Base-by-base conservation (phyloP, 768 basidiomycete genomes). In the Boletus rubescentipes region DNA sequence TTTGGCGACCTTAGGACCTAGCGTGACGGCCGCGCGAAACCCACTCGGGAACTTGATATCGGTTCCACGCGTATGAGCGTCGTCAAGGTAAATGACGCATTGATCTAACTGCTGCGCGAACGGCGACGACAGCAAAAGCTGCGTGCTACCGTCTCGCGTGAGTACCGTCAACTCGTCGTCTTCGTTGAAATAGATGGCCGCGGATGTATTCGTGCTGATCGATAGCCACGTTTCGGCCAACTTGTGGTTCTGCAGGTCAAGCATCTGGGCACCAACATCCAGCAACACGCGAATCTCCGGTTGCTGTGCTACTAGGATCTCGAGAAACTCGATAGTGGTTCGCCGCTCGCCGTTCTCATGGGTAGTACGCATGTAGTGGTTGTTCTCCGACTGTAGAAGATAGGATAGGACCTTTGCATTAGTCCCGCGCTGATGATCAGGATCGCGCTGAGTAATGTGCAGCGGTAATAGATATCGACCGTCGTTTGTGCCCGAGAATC, bases 401-500 rank as follows among this genome's bases (percentile, higher is more conserved):
- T 66, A 54, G 0, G 56, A 31, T 8, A 67, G 3, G 26, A 26
- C 26, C 26, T 26, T 26, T 26, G 26, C 26, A 26, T 26, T 26
- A 6, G 26, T 26, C 26, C 26, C 26, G 26, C 26, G 26, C 26
- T 26, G 26, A 26, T 26, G 26, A 26, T 26, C 26, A 4, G 26
- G 26, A 6, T 79, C 76, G 14, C 26, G 44, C 14, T 65, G 64
- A 4, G 35, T 40, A 18, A 62, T 67, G 20, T 53, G 56, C 0
- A 52, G 20, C 2, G 65, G 65, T 15, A 66, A 37, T 5, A 66
- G 36, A 46, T 61, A 64, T n/a, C 66, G 69, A 29, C 74, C 73
- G 53, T 83, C 82, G 45, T 83, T 83, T 2, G 82, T 83, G 9
- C 81, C 82, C 46, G 79, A 82, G 57, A 83, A 83, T 0, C 64